A percentile compares a stretch with the other conserved stretches of the same genome.
Evolutionary conservation across 805 yeast genomes (phyloP).

Genomic region (Suhomyces sp.): DNA sequence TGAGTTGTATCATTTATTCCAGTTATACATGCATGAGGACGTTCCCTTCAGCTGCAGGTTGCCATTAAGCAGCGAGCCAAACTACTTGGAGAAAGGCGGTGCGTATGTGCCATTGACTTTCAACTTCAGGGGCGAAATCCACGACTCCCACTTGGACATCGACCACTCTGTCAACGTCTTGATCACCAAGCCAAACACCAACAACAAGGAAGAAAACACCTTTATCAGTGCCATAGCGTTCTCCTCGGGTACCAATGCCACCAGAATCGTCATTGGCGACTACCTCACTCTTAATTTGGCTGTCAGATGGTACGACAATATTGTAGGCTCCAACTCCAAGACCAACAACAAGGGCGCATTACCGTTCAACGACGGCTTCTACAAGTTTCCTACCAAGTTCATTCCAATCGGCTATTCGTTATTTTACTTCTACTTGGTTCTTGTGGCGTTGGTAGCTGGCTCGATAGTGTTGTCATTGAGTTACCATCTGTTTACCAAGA

Average conservation of each 20-base stretch:
- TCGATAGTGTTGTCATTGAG: conserved; percentile 19
- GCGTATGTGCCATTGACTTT: conserved; percentile 58
- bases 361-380: conserved; percentile 41
- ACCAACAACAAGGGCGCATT: conserved; percentile 15
- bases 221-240: conserved; percentile 57
- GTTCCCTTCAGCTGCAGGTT: conserved; percentile 69
- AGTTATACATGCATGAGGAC: conserved; percentile 73
- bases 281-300: conserved; percentile 54
- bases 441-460: conserved; percentile 22
- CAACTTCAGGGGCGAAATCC: conserved; percentile 63
- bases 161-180: conserved; percentile 57
- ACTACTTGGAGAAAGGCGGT: conserved; percentile 41
- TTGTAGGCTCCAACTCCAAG: conserved; percentile 17
- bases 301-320: conserved; percentile 51
- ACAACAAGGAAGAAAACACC: conserved; percentile 30
- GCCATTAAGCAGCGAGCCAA: conserved; percentile 46
- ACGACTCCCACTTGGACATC: conserved; percentile 65
- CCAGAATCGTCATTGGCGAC: conserved; percentile 66
- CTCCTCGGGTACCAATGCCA: conserved; percentile 58
- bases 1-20: conserved; percentile 67
- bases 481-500: conserved; percentile 6
- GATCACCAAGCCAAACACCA: conserved; percentile 35
- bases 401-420: conserved; percentile 25
- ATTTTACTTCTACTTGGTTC: conserved; percentile 17
- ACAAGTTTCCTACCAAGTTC: conserved; percentile 31